Conservation (phyloP, 2,329 filamentous ascomycete genomes). For the Scleromitrula shiraiana region DNA sequence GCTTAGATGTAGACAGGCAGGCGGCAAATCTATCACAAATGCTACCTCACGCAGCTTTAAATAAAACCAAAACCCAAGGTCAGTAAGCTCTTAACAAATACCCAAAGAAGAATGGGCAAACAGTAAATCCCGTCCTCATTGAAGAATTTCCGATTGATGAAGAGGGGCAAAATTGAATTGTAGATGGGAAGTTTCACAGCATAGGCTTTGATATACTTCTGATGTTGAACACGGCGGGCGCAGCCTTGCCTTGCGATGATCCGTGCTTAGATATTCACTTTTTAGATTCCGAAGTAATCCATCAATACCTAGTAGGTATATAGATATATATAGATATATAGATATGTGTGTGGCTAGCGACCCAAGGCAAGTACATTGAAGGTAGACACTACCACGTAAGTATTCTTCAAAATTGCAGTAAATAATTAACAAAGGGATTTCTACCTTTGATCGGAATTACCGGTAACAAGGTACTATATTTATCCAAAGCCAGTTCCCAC, state of each 20-base stretch:
- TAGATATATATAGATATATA: too few species aligned
- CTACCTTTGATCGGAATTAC: background rate
- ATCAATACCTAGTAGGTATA: too few species aligned
- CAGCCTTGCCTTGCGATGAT: conserved; percentile 8
- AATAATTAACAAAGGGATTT: too few species aligned
- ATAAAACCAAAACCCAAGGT: background rate
- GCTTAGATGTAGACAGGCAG: background rate
- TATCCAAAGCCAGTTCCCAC: background rate
- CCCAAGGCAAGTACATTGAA: too few species aligned
- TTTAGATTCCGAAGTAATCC: too few species aligned
- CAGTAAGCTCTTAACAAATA: background rate
- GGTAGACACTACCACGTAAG: too few species aligned
- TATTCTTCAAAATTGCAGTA: too few species aligned
- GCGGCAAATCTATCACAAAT: background rate
- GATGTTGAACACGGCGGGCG: conserved; percentile 1
- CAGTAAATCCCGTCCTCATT: conserved; percentile 1
- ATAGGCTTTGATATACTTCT: conserved; percentile 2
- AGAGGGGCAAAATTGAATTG: conserved; percentile 4
- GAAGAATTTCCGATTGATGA: conserved; percentile 1
- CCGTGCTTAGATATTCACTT: too few species aligned
- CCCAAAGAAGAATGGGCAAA: background rate
- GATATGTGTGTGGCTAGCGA: too few species aligned
- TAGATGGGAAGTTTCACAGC: conserved; percentile 2
- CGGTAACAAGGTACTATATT: background rate
- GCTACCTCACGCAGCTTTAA: background rate